These are phyloP conservation scores for Euptelea pleiosperma DNA, from an alignment of 164 flowering plant species.

Conservation along the genomic window DNA sequence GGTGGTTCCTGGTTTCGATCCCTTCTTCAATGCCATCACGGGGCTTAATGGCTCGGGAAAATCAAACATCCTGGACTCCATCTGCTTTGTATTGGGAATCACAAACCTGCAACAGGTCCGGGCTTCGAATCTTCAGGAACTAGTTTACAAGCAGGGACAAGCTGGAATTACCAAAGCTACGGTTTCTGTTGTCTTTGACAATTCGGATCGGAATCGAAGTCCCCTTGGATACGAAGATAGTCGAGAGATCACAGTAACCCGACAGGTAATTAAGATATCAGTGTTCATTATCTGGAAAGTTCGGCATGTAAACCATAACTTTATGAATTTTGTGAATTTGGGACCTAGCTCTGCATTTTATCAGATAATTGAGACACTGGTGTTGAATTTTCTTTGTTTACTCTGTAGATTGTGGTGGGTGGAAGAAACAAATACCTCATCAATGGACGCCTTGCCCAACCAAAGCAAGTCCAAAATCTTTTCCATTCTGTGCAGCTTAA, in stretches of 20 bases:
- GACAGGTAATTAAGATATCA: no score
- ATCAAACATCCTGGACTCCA: constrained; percentile 94
- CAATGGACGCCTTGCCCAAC: constrained; percentile 98
- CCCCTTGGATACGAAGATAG: constrained; percentile 93
- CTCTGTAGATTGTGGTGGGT: constrained; percentile 91
- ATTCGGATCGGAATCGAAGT: constrained; percentile 70
- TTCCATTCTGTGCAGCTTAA: constrained; percentile 99
- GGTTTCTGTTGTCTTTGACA: constrained; percentile 90
- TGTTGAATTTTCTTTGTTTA: not conserved
- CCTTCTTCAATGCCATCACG: constrained; percentile 91
- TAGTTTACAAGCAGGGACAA: constrained; percentile 98
- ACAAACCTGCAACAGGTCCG: constrained; percentile 97
- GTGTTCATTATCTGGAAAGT: not conserved
- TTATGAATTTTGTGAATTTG: not conserved
- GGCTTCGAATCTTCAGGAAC: constrained; percentile 96
- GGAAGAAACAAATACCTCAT: constrained; percentile 97
- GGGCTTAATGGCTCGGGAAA: constrained; percentile 97
- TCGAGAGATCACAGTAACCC: constrained; percentile 87
- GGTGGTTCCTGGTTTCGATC: constrained; percentile 91
- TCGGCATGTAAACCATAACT: not conserved
- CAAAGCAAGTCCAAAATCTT: constrained; percentile 95
- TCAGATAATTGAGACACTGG: not conserved
- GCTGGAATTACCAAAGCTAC: constrained; percentile 99
- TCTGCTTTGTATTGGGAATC: constrained; percentile 93
- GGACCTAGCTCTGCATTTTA: not conserved